Evolutionary conservation across 169 alveolate species (phyloP), one percentile per base, ranked within the genome.

Genomic region (Plasmodium malariae): DNA sequence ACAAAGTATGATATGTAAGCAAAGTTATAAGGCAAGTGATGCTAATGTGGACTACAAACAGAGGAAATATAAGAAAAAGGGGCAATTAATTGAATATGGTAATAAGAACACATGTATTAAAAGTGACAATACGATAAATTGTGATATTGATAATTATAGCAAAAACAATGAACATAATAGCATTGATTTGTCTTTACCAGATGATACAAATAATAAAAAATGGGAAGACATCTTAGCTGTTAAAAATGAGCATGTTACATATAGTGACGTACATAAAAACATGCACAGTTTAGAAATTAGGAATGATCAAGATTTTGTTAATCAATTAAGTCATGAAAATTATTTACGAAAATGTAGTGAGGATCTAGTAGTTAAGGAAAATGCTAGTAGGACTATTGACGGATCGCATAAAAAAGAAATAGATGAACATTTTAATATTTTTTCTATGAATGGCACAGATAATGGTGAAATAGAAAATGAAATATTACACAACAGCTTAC

Each of bases 381-480:
- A 21, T 43, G 34, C 21, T 3, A 26, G 65, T 28, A 72, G 63
- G 30, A 7, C 6, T 72, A 59, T 51, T 5, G 65, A 54, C 28
- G 30, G 7, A 9, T 21, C 11, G 24, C n/a, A 30, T 78, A 28
- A 76, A 34, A 45, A 63, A 26, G 21, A 49, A 78, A 62, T 6
- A n/a, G 17, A n/a, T 48, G 63, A 45, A 30, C 63, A 5, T 21
- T 30, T 40, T n/a, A 78, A 45, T 62, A 17, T n/a, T 26, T n/a
- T 24, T 17, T 28, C 11, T 2, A 21, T 62, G n/a, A 62, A 43
- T 14, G 43, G 37, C n/a, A 36, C 21, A n/a, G 36, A 26, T 55
- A 37, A n/a, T n/a, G n/a, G n/a, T n/a, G n/a, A 48, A 51, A 59
- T 83, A 36, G 91, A 83, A 51, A 68, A 68, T 19, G 91, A 67